Evolutionary conservation across 1,284 basidiomycete genomes (phyloP).

Genomic region (Ustilago tritici): DNA sequence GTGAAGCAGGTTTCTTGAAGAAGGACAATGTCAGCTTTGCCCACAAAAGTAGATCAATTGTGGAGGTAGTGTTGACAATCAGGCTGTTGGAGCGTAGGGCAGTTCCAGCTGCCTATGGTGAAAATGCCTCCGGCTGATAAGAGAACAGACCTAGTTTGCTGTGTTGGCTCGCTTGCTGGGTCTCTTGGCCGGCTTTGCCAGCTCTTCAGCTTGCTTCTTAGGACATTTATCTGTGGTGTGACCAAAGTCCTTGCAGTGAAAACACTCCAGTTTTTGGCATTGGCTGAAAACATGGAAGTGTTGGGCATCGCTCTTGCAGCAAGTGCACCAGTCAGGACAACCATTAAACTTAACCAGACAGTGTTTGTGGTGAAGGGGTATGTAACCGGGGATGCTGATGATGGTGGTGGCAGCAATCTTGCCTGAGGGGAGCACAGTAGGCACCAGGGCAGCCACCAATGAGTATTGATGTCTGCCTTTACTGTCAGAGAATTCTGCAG

Average conservation of each 20-base stretch:
- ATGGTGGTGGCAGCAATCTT: constrained; percentile 6
- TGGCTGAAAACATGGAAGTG: neutral
- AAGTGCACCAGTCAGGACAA: constrained; percentile 3
- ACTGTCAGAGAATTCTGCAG: neutral
- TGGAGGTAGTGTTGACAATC: constrained; percentile 1
- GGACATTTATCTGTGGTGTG: constrained; percentile 2
- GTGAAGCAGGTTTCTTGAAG: neutral
- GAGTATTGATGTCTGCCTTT: neutral
- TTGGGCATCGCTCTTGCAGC: constrained; percentile 7
- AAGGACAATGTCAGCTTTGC: constrained; percentile 11
- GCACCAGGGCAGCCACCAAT: neutral
- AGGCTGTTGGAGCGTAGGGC: neutral
- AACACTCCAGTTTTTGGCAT: constrained; percentile 8
- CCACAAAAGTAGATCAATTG: neutral
- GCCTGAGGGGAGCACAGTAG: neutral
- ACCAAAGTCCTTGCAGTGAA: constrained; percentile 4
- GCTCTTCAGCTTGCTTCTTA: neutral
- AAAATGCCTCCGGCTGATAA: neutral
- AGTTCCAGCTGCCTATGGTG: constrained; percentile 12
- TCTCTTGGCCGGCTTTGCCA: neutral
- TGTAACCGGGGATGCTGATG: constrained; percentile 3
- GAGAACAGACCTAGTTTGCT: neutral
- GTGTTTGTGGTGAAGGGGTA: neutral
- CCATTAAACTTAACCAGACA: constrained; percentile 6
- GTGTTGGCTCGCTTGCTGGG: neutral